Evolutionary conservation across 2,329 filamentous ascomycete genomes (phyloP).

Genomic region (Cordyceps sp.): DNA sequence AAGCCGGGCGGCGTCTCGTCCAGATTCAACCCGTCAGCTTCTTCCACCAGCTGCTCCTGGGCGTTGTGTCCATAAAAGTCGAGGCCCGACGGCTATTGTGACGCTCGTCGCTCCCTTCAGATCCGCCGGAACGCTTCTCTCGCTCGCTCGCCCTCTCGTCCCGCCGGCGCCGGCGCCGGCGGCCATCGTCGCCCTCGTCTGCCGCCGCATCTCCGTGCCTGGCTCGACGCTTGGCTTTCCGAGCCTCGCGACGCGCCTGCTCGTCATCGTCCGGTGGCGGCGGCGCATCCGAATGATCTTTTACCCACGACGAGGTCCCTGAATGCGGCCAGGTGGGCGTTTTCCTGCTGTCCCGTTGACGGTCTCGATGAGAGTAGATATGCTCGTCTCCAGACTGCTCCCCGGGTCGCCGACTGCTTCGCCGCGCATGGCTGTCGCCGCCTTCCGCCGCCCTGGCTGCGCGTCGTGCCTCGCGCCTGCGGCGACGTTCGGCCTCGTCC

Average conservation of each 20-base stretch:
- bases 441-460: constrained; percentile 24
- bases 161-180: constrained; percentile 23
- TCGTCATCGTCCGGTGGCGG: constrained; percentile 38
- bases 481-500: constrained; percentile 37
- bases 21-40: constrained; percentile 27
- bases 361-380: constrained; percentile 23
- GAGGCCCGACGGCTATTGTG: constrained; percentile 23
- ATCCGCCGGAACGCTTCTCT: constrained; percentile 13
- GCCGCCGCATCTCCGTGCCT: constrained; percentile 23
- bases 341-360: constrained; percentile 18
- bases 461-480: constrained; percentile 34
- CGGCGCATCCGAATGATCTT: constrained; percentile 44
- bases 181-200: constrained; percentile 26
- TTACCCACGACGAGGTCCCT: constrained; percentile 49
- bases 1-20: no score
- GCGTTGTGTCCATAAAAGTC: constrained; percentile 26
- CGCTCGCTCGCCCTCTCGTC: constrained; percentile 21
- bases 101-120: constrained; percentile 27
- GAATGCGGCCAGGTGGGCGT: constrained; percentile 40
- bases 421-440: constrained; percentile 15
- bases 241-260: constrained; percentile 30
- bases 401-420: constrained; percentile 21
- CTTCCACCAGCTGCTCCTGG: constrained; percentile 43
- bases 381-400: constrained; percentile 27
- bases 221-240: constrained; percentile 26